phyloP scores from a whole-genome alignment of 305 asterid genomes.

The Euphrasia arctica region DNA sequence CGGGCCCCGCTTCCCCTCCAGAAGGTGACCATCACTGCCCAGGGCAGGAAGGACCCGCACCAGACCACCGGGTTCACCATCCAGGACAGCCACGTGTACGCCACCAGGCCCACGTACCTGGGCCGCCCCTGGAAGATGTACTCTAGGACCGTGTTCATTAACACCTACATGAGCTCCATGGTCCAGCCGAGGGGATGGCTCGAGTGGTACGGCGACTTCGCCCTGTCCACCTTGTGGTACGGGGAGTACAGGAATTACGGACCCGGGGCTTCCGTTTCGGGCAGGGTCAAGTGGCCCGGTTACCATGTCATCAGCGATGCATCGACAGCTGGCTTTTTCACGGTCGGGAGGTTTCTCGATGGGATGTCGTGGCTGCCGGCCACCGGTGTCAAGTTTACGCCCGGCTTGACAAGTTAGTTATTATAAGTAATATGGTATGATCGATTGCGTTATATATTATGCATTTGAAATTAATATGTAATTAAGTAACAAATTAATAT shows the following conservation, averaged over 20 bases:
- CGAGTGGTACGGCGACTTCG: constrained; percentile 82
- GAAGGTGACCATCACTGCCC: constrained; percentile 81
- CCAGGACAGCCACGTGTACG: constrained; percentile 62
- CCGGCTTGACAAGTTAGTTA: constrained; percentile 48
- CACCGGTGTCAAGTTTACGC: constrained; percentile 62
- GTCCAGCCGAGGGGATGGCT: constrained; percentile 92
- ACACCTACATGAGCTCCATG: constrained; percentile 67
- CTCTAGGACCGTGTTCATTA: constrained; percentile 68
- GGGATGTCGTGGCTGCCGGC: constrained; percentile 87
- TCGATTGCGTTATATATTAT: no score
- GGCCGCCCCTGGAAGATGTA: constrained; percentile 86
- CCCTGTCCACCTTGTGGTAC: constrained; percentile 63
- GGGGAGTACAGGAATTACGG: constrained; percentile 93
- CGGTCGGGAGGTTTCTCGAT: constrained; percentile 63
- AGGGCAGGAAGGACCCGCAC: constrained; percentile 76
- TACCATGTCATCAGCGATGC: constrained; percentile 58
- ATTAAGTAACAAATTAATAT: no score
- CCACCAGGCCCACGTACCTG: constrained; percentile 63
- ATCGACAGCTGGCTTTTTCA: constrained; percentile 55
- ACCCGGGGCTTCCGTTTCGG: constrained; percentile 57
- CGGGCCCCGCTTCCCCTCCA: constrained; percentile 68
- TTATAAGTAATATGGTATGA: no score
- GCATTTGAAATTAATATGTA: no score
- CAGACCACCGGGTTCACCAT: constrained; percentile 81
- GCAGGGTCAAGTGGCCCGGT: constrained; percentile 73